phyloP scores from a whole-genome alignment of 371 early-diverging fungal genomes.

The Mortierella sp. region DNA sequence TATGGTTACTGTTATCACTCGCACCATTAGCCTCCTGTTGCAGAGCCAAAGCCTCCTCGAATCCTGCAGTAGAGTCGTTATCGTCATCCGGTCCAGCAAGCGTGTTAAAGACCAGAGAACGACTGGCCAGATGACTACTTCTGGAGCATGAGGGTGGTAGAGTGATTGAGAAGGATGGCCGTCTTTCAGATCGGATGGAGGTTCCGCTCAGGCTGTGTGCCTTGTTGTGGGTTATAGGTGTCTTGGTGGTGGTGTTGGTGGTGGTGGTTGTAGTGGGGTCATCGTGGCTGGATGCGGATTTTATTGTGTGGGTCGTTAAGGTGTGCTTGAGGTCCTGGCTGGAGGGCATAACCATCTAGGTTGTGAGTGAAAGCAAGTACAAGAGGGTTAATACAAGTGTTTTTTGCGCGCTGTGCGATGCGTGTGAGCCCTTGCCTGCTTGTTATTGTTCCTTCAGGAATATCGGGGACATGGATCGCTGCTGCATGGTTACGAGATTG shows the following conservation, averaged over 20 bases:
- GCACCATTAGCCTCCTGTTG: not conserved
- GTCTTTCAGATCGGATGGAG: conserved; percentile 21
- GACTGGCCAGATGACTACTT: conserved; percentile 18
- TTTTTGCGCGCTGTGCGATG: not conserved
- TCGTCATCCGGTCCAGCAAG: not conserved
- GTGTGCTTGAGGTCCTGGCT: conserved; percentile 4
- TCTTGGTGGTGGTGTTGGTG: not conserved
- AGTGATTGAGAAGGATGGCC: conserved; percentile 51
- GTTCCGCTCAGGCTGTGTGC: conserved; percentile 13
- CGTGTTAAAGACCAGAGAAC: not conserved
- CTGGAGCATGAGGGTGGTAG: conserved; percentile 43
- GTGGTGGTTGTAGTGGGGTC: not conserved
- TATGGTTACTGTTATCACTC: not conserved
- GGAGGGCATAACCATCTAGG: conserved; percentile 12
- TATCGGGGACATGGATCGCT: not conserved
- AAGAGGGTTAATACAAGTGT: not conserved
- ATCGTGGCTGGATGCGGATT: conserved; percentile 15
- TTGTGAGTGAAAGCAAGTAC: not conserved
- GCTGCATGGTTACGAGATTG: not conserved
- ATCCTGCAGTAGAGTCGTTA: conserved; percentile 23
- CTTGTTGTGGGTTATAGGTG: not conserved
- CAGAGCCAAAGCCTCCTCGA: conserved; percentile 25
- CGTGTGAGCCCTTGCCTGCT: not conserved
- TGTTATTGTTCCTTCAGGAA: conserved; percentile 1
- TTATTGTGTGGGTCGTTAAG: not conserved